Evolutionary conservation across 305 asterid species (phyloP).

Genomic region (Solanum aculeatissimum): DNA sequence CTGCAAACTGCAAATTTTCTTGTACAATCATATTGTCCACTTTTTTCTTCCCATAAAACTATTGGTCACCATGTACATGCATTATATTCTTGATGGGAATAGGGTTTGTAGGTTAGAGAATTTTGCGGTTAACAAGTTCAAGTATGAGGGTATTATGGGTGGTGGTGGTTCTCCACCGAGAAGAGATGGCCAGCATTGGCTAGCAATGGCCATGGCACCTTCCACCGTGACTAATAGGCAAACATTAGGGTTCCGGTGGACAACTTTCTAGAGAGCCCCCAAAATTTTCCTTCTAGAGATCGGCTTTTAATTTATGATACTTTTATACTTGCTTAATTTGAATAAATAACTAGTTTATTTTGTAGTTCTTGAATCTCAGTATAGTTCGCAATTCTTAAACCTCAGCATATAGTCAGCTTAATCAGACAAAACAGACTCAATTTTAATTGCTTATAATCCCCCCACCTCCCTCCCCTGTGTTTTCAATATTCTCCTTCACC

Average conservation of each 20-base stretch:
- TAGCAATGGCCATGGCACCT: neutral
- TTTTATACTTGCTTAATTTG: neutral
- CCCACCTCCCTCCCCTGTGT: neutral
- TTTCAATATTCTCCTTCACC: neutral
- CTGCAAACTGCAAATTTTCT: neutral
- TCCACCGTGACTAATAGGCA: neutral
- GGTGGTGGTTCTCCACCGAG: neutral
- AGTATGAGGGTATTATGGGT: neutral
- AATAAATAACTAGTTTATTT: neutral
- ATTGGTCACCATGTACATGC: neutral
- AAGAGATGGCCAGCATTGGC: neutral
- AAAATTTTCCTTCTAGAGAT: neutral
- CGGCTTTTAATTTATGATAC: neutral
- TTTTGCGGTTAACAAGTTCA: neutral
- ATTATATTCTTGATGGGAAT: neutral
- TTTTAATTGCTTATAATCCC: neutral
- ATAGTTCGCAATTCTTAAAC: neutral
- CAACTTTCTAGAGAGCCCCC: neutral
- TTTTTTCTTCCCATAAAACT: neutral
- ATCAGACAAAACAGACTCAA: neutral
- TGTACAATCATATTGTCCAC: neutral
- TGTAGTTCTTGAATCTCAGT: neutral
- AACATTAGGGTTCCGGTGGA: neutral
- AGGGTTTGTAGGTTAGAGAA: neutral
- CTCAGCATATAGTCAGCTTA: neutral